Percentiles rank a stretch among this genome's conserved stretches.
These are phyloP conservation scores for Penicillium glabrum DNA, from an alignment of 2,329 filamentous ascomycete genomes.

Conservation along the genomic window DNA sequence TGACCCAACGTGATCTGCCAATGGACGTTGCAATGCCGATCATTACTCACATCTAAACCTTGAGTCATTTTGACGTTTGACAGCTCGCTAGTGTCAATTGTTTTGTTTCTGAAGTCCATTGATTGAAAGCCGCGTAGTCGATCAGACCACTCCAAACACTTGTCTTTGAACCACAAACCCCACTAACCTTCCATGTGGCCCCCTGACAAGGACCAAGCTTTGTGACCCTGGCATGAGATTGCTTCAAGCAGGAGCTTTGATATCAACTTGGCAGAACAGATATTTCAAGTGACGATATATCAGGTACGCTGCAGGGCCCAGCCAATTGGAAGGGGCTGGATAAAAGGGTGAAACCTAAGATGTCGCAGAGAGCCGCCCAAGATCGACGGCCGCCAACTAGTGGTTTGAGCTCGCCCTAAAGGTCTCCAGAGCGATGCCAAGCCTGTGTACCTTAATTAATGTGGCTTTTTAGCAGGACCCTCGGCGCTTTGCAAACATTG, in stretches of 20 bases:
- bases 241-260: constrained; percentile 6
- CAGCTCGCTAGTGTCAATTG: neutral
- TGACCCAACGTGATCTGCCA: neutral
- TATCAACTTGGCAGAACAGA: neutral
- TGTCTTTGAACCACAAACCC: neutral
- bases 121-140: neutral
- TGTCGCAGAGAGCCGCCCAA: constrained; percentile 29
- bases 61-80: neutral
- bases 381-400: constrained; percentile 19
- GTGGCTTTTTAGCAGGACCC: constrained; percentile 5
- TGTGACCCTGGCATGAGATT: neutral
- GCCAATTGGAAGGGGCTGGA: constrained; percentile 1
- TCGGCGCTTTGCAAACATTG: constrained; percentile 11
- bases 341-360: constrained; percentile 26
- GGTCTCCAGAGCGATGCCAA: neutral
- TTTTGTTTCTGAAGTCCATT: neutral
- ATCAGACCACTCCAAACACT: neutral
- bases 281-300: constrained; percentile 4
- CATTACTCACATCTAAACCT: neutral
- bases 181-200: neutral
- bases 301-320: constrained; percentile 7
- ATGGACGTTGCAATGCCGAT: neutral
- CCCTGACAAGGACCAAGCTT: constrained; percentile 1
- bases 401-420: constrained; percentile 9
- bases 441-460: constrained; percentile 16